phyloP scores from a whole-genome alignment of 805 yeast species.

The Kodamaea neixiangensis region DNA sequence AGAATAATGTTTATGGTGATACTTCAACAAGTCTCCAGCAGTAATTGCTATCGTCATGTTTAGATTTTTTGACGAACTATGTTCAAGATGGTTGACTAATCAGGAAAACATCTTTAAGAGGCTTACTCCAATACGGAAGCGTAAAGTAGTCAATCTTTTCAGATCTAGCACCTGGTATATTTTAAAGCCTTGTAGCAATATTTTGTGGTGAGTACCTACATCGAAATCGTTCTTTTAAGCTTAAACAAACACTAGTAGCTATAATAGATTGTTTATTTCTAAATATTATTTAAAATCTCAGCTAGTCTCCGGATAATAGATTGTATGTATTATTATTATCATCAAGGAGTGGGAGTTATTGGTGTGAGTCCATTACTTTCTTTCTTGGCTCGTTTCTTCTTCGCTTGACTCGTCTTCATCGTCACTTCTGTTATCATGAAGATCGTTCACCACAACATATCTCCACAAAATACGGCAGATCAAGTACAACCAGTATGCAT shows the following conservation, averaged over 20 bases:
- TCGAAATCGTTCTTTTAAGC: not conserved
- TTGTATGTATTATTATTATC: not conserved
- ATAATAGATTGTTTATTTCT: not conserved
- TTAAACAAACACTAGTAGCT: not conserved
- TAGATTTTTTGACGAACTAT: not conserved
- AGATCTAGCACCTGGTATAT: not conserved
- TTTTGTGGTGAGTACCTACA: not conserved
- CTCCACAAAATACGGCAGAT: constrained; percentile 78
- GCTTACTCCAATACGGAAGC: too few relatives aligned
- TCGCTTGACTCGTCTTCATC: constrained; percentile 59
- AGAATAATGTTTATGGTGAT: not conserved
- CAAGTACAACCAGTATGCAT: constrained; percentile 83
- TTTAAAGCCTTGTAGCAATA: not conserved
- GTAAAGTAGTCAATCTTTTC: too few relatives aligned
- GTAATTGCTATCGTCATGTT: not conserved
- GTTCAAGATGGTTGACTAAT: too few relatives aligned
- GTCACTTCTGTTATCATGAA: constrained; percentile 85
- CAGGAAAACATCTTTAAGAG: too few relatives aligned
- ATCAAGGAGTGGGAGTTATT: not conserved
- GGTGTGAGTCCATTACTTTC: not conserved
- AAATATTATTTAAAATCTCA: not conserved
- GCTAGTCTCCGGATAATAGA: not conserved
- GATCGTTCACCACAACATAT: constrained; percentile 56
- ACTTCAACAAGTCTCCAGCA: not conserved
- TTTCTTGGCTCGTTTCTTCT: constrained; percentile 16